Percentiles rank a stretch among this genome's conserved stretches.
Evolutionary conservation across 176 grass and related monocot species (phyloP).

Genomic region (Ampelocalamus luodianensis): DNA sequence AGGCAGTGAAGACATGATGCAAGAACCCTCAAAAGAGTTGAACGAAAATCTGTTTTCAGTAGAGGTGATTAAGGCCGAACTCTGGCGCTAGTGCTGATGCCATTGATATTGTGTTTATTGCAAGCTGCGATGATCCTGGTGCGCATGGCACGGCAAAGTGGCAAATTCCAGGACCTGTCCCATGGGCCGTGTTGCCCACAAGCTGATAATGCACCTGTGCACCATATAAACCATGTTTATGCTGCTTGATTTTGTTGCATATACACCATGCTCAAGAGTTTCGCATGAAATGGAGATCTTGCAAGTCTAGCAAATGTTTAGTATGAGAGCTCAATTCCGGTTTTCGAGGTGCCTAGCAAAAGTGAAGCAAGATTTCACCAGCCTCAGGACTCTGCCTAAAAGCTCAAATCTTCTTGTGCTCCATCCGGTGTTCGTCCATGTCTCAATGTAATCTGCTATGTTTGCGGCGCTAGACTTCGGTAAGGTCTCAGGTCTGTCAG

Average conservation of each 20-base stretch:
- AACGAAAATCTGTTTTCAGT: not conserved
- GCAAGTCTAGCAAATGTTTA: not conserved
- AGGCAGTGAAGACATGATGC: not conserved
- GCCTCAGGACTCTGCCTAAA: not conserved
- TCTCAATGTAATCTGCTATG: not conserved
- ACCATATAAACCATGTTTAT: not conserved
- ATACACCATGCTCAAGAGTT: not conserved
- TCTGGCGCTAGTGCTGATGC: not conserved
- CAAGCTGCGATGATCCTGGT: not conserved
- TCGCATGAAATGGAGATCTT: not conserved
- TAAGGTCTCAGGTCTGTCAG: not conserved
- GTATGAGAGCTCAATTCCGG: not conserved
- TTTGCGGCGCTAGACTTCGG: not conserved
- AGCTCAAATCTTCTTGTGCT: not conserved
- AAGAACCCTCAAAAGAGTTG: not conserved
- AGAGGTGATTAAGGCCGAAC: not conserved
- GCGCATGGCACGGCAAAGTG: not conserved
- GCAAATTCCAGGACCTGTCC: not conserved
- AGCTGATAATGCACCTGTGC: not conserved
- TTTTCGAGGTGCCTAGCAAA: not conserved
- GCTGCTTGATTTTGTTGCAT: constrained; percentile 1
- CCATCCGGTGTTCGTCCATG: not conserved
- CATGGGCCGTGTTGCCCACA: not conserved
- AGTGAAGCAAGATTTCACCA: not conserved
- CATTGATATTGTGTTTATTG: not conserved